A percentile compares a stretch with the other conserved stretches of the same genome.
These are phyloP conservation scores for Aspergillus fumigatus DNA, from an alignment of 2,329 filamentous ascomycete genomes.

Conservation along the genomic window DNA sequence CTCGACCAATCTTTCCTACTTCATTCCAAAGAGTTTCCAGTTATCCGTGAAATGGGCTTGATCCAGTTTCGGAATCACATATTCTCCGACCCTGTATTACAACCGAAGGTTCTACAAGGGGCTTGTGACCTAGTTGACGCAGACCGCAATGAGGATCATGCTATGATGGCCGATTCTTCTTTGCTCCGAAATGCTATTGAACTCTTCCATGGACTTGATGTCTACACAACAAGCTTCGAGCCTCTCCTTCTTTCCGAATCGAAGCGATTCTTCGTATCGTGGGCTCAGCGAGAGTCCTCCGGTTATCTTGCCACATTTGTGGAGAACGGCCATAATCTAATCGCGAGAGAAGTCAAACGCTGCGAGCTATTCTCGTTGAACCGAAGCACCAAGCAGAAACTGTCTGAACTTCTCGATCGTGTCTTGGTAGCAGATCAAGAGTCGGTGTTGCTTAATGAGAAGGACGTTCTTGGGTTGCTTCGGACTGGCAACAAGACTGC, in stretches of 20 bases:
- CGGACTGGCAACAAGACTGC: constrained; percentile 64
- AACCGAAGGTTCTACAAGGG: constrained; percentile 57
- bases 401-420: constrained; percentile 69
- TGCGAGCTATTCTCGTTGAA: constrained; percentile 81
- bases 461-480: constrained; percentile 68
- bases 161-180: constrained; percentile 52
- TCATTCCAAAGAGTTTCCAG: constrained; percentile 62
- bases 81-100: constrained; percentile 51
- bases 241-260: constrained; percentile 66
- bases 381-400: constrained; percentile 70
- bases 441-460: constrained; percentile 59
- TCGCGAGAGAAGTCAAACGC: constrained; percentile 67
- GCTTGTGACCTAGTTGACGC: constrained; percentile 71
- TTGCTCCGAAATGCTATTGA: constrained; percentile 72
- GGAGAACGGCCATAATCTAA: constrained; percentile 60
- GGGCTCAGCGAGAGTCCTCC: constrained; percentile 62
- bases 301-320: constrained; percentile 72
- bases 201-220: constrained; percentile 78
- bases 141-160: constrained; percentile 58
- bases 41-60: constrained; percentile 78
- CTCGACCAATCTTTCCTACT: constrained; percentile 86
- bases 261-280: constrained; percentile 62
- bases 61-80: constrained; percentile 65
- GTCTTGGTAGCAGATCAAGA: constrained; percentile 67
- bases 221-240: constrained; percentile 79